These are phyloP conservation scores for Herpetomonas tarakana DNA, from an alignment of 208 protist genomes.

Conservation along the genomic window DNA sequence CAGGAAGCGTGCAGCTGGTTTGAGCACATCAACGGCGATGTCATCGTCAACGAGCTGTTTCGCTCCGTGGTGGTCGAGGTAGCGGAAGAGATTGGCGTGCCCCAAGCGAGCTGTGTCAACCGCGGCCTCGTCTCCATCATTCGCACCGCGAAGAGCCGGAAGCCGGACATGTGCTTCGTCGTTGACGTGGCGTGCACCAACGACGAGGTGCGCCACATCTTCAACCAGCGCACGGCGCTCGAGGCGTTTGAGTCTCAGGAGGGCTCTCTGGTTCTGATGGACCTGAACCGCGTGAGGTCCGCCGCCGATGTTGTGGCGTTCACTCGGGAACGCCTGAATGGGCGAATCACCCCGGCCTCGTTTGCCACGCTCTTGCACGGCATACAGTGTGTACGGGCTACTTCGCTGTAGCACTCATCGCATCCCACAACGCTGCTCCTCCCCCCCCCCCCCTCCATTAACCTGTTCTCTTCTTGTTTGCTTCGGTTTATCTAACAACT, in stretches of 20 bases:
- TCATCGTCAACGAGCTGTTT: constrained; percentile 27
- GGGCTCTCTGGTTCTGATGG: constrained; percentile 23
- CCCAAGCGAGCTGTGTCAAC: constrained; percentile 12
- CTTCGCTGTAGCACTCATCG: too few relatives aligned
- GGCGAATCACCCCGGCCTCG: constrained; percentile 29
- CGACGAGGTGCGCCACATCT: constrained; percentile 22
- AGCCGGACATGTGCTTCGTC: constrained; percentile 42
- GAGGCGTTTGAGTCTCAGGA: constrained; percentile 44
- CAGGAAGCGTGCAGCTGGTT: constrained; percentile 13
- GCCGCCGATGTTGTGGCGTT: constrained; percentile 15
- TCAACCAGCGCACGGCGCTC: constrained; percentile 18
- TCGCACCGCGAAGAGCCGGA: constrained; percentile 14
- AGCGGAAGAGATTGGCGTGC: constrained; percentile 35
- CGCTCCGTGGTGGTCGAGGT: constrained; percentile 28
- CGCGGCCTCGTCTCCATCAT: constrained; percentile 31
- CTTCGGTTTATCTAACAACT: too few relatives aligned
- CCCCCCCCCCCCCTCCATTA: too few relatives aligned
- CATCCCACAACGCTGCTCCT: too few relatives aligned
- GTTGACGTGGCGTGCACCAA: constrained; percentile 11
- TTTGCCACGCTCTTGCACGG: constrained; percentile 25
- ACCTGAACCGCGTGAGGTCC: constrained; percentile 7
- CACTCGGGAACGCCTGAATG: constrained; percentile 16
- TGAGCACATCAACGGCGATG: constrained; percentile 11
- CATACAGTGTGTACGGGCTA: not conserved
- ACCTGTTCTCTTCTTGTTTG: too few relatives aligned